Evolutionary conservation across 2,329 filamentous ascomycete species (phyloP).

Genomic region (Hypocreales sp.): DNA sequence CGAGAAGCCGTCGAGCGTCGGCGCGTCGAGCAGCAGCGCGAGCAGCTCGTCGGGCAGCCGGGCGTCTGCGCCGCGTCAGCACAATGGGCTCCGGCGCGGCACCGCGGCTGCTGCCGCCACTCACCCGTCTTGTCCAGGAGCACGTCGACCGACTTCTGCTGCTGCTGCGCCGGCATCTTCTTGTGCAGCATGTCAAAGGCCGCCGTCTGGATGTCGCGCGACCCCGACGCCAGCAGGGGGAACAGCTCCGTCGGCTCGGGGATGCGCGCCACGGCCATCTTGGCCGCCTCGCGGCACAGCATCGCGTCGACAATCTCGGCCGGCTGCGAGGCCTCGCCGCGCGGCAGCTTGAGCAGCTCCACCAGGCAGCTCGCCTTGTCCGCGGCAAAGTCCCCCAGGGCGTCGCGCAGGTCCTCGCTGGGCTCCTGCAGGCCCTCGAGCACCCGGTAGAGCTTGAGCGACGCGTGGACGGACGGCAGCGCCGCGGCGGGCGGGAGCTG

Average conservation of each 20-base stretch:
- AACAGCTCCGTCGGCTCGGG: conserved; percentile 56
- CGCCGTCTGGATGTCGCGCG: conserved; percentile 59
- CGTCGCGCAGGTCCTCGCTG: conserved; percentile 77
- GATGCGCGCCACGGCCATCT: conserved; percentile 45
- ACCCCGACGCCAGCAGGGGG: conserved; percentile 59
- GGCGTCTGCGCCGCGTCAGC: conserved; percentile 26
- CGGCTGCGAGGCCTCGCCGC: conserved; percentile 40
- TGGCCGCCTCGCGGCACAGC: conserved; percentile 52
- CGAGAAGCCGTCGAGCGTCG: conserved; percentile 51
- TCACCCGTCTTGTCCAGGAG: conserved; percentile 51
- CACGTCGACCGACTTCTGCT: conserved; percentile 66
- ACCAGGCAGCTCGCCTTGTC: conserved; percentile 43
- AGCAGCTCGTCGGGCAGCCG: conserved; percentile 71
- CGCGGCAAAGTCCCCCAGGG: conserved; percentile 44
- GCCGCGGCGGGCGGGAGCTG: conserved; percentile 27
- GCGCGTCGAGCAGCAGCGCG: conserved; percentile 66
- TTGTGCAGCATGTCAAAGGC: conserved; percentile 69
- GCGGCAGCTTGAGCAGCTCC: conserved; percentile 41
- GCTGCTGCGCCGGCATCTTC: conserved; percentile 63
- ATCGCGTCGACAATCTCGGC: conserved; percentile 61
- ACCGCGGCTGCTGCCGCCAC: conserved; percentile 1
- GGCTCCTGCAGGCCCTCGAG: conserved; percentile 52
- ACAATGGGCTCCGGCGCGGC: background rate
- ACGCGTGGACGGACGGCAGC: conserved; percentile 52
- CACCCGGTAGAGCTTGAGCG: conserved; percentile 52